Evolutionary conservation across 345 rosid genomes (phyloP), one percentile per base, ranked within the genome.

Genomic region (Brassica cretica): DNA sequence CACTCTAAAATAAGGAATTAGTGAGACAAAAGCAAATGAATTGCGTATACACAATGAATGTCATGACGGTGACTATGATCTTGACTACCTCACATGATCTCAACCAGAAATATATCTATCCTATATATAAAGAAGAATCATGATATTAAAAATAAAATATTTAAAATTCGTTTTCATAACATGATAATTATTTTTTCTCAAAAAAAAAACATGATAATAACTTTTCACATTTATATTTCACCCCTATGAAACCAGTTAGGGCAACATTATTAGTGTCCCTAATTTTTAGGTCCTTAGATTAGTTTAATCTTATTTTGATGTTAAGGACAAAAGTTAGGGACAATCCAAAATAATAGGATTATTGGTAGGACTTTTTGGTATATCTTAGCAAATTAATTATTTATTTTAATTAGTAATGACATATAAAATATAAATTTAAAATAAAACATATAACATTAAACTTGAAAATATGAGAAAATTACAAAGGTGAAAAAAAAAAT

Each of bases 1-100:
- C 66, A 56, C n/a, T 72, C 73, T 58, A 58, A 72, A 78, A 59
- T 30, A 72, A 72, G 64, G 69, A 71, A 72, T 35, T 66, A 14
- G 25, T 72, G 72, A 64, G 33, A 8, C 24, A 32, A 32, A 77
- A 71, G 16, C 66, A 56, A 29, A 29, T 5, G 73, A 72, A 72
- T 72, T 78, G 82, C 82, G 82, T 67, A 67, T 49, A 73, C 77
- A 78, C 62, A 72, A 73, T 78, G 77, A 33, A 67, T 72, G 73
- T 60, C 44, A 72, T 78, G 82, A 78, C 44, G 69, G 58, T 66
- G 81, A 66, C 77, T 66, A 59, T 66, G 81, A 78, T 78, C 73
- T 66, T 66, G 81, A 78, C 82, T 66, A 72, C 82, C 56, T 67
- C 82, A 73, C 68, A 44, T 66, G 73, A 72, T 66, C 73, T 78